phyloP scores from a whole-genome alignment of 225 moss, liverwort and hornwort species.

The Pseudisothecium myosuroides region DNA sequence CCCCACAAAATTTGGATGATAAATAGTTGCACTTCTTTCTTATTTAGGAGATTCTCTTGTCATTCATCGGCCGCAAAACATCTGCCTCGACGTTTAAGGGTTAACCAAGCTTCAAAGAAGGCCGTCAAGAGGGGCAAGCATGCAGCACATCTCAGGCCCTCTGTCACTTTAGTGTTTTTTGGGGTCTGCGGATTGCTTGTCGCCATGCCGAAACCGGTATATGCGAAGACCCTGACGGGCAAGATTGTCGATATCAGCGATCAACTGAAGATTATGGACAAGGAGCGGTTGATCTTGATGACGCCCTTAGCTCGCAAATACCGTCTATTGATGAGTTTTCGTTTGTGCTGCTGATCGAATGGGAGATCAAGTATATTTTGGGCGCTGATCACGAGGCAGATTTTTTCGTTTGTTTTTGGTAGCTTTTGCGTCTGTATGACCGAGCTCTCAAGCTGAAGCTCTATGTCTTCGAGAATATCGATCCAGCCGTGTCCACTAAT shows the following conservation, averaged over 20 bases:
- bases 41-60: too few species aligned
- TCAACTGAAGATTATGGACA: slow-evolving; percentile 26
- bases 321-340: background rate
- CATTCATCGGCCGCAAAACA: too few species aligned
- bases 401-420: background rate
- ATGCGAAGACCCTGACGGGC: slow-evolving; percentile 64
- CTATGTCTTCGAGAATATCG: background rate
- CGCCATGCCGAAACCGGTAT: slow-evolving; percentile 57
- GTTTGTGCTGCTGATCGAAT: background rate
- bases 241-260: slow-evolving; percentile 47
- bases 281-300: slow-evolving; percentile 51
- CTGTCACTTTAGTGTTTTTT: background rate
- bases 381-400: background rate
- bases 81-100: too few species aligned
- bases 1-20: too few species aligned
- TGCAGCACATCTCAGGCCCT: background rate
- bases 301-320: slow-evolving; percentile 75
- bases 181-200: background rate
- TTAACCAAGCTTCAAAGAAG: background rate
- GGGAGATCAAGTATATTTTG: background rate
- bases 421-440: background rate
- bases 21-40: too few species aligned
- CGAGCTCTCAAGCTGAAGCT: background rate
- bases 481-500: background rate
- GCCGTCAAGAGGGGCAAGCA: too few species aligned